Percentiles rank a stretch among this genome's conserved stretches.
phyloP scores from a whole-genome alignment of 2,329 filamentous ascomycete species.

The Phaeoacremonium minimum region DNA sequence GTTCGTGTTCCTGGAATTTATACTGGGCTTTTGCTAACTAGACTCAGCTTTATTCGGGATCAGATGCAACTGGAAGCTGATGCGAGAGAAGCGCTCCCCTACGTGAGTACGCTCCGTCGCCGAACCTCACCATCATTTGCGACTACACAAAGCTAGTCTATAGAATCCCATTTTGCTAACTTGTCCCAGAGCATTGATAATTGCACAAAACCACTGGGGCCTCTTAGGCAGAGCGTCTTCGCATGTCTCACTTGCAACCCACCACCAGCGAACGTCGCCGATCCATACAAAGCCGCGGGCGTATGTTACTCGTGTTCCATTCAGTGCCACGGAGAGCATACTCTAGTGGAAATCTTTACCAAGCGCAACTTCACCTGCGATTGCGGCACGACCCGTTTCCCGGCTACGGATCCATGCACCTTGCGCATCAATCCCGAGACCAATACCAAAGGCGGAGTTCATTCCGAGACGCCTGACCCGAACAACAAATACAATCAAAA shows the following conservation, averaged over 20 bases:
- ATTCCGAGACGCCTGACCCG: constrained; percentile 66
- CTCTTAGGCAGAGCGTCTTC: constrained; percentile 83
- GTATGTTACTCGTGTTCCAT: constrained; percentile 97
- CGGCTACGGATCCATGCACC: constrained; percentile 65
- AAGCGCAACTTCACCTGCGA: constrained; percentile 97
- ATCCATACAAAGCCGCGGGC: constrained; percentile 69
- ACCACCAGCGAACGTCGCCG: constrained; percentile 57
- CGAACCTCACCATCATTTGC: neutral
- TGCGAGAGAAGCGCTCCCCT: constrained; percentile 90
- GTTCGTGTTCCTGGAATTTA: constrained; percentile 31
- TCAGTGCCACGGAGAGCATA: constrained; percentile 93
- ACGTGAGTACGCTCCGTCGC: constrained; percentile 52
- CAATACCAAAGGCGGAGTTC: constrained; percentile 71
- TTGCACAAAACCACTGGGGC: constrained; percentile 86
- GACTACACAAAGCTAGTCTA: neutral
- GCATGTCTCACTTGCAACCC: constrained; percentile 94
- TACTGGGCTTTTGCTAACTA: constrained; percentile 2
- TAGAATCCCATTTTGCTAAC: constrained; percentile 15
- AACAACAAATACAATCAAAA: constrained; percentile 94
- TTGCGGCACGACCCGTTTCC: constrained; percentile 82
- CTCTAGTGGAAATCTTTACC: constrained; percentile 89
- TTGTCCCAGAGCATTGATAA: constrained; percentile 79
- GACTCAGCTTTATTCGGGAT: constrained; percentile 71
- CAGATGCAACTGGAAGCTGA: constrained; percentile 92
- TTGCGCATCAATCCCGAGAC: constrained; percentile 70